Percentiles rank a stretch among this genome's conserved stretches.
Conservation (phyloP, 495 filamentous ascomycete species). For the Extremus antarcticus region DNA sequence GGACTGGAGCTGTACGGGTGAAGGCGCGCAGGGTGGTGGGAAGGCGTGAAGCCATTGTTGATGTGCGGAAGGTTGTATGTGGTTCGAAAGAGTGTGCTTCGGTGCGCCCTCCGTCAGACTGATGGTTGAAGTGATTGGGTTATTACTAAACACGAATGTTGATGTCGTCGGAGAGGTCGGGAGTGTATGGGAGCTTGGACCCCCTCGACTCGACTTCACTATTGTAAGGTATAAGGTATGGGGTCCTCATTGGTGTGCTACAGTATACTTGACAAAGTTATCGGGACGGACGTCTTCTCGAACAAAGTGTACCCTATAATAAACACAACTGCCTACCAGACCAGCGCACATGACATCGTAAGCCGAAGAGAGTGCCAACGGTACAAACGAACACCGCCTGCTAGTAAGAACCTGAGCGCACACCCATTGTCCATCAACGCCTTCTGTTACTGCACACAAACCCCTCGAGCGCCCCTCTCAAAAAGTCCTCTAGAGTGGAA, state of each 20-base stretch:
- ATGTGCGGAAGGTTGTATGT: neutral
- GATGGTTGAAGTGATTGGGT: neutral
- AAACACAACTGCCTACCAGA: neutral
- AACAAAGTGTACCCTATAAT: neutral
- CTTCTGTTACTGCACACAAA: neutral
- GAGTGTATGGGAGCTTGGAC: too few relatives aligned
- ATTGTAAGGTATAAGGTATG: too few relatives aligned
- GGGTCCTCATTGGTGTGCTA: too few relatives aligned
- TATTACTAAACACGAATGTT: neutral
- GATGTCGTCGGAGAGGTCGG: too few relatives aligned
- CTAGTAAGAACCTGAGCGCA: neutral
- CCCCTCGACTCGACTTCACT: too few relatives aligned
- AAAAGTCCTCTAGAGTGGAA: neutral
- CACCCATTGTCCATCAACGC: neutral
- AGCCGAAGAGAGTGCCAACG: neutral
- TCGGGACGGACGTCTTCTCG: too few relatives aligned
- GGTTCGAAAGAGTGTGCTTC: neutral
- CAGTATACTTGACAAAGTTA: too few relatives aligned
- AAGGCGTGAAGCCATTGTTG: slow-evolving; percentile 12
- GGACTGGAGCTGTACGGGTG: neutral
- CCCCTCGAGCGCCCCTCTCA: neutral
- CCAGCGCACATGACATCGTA: neutral
- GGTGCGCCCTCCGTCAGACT: neutral
- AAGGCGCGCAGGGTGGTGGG: slow-evolving; percentile 8
- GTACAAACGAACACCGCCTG: neutral